Evolutionary conservation across 352 stramenopile genomes (phyloP), one percentile per base, ranked within the genome.

Genomic region (Phytophthora aleatoria): DNA sequence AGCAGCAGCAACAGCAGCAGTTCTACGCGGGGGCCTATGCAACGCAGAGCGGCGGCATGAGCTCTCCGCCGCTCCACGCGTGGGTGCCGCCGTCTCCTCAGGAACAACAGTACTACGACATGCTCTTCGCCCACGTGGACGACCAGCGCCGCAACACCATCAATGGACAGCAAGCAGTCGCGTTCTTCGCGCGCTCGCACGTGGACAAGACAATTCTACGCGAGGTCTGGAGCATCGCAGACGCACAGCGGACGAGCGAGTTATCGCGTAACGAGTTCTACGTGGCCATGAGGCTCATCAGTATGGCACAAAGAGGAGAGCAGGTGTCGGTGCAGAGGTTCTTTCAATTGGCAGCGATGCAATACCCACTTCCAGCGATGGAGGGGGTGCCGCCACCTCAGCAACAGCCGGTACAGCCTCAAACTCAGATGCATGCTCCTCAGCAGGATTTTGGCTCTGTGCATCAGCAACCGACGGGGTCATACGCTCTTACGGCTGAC

Each of bases 121-220:
- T 77, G 57, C 76, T 99, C 27, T 99, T 99, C 67, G 45, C 73
- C 7, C 56, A 80, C n/a, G 94, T 94, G n/a, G 96, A 98, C 67
- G 82, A 90, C 11, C 77, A 95, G 61, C 69, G 80, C 13, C 76
- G 76, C 41, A 89, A 95, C 30, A 77, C 83, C 11, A 96, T 99
- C 63, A 85, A 83, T 11, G 96, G 96, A 6, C 81, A 76, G 4
- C 83, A 92, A 30, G 96, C 96, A 3, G 96, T 99, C 9, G 76
- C 85, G 56, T 98, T 99, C 72, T 97, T 99, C 66, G 91, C 87
- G 27, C 81, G 87, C 0, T 98, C 94, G 15, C 94, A 95, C 45
- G 65, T 98, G 5, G 91, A 97, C 55, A 92, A 98, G 50, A 47
- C 62, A 20, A 68, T 86, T 39, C 56, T 96, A 39, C 77, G 88